phyloP scores from a whole-genome alignment of 495 filamentous ascomycete genomes.

The Symbiotaphrina buchneri region DNA sequence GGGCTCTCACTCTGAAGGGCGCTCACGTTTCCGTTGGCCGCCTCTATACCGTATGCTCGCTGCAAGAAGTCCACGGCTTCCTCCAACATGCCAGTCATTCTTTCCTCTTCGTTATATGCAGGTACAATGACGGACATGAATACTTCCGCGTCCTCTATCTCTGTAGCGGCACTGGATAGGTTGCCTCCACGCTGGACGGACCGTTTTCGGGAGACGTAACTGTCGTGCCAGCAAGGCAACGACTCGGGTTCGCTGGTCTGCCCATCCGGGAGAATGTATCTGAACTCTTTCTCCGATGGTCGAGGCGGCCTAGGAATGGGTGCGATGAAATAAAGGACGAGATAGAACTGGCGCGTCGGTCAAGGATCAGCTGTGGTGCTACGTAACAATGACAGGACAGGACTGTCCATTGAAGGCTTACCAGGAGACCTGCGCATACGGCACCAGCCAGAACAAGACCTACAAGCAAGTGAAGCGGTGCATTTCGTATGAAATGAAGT shows the following conservation, averaged over 20 bases:
- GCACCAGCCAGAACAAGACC: too few relatives aligned
- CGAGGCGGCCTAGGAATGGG: slow-evolving; percentile 54
- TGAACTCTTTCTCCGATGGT: slow-evolving; percentile 70
- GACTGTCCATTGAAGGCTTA: too few relatives aligned
- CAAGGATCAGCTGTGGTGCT: too few relatives aligned
- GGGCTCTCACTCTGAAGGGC: neutral
- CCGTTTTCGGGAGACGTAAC: slow-evolving; percentile 30
- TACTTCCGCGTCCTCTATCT: slow-evolving; percentile 27
- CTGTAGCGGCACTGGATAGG: slow-evolving; percentile 10
- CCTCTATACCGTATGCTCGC: neutral
- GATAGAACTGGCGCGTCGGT: too few relatives aligned
- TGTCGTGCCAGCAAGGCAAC: slow-evolving; percentile 71
- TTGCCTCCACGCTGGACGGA: slow-evolving; percentile 14
- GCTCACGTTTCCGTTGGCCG: neutral
- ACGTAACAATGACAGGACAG: too few relatives aligned
- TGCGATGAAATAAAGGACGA: slow-evolving; percentile 47
- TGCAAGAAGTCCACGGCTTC: slow-evolving; percentile 80
- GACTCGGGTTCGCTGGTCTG: slow-evolving; percentile 29
- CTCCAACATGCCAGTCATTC: slow-evolving; percentile 62
- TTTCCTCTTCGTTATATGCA: slow-evolving; percentile 81
- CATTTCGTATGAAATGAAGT: too few relatives aligned
- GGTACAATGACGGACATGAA: slow-evolving; percentile 80
- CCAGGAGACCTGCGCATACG: too few relatives aligned
- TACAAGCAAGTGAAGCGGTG: too few relatives aligned
- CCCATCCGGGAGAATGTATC: slow-evolving; percentile 46